Evolutionary conservation across 2,329 filamentous ascomycete species (phyloP).

Genomic region (Pseudogymnoascus sp.): DNA sequence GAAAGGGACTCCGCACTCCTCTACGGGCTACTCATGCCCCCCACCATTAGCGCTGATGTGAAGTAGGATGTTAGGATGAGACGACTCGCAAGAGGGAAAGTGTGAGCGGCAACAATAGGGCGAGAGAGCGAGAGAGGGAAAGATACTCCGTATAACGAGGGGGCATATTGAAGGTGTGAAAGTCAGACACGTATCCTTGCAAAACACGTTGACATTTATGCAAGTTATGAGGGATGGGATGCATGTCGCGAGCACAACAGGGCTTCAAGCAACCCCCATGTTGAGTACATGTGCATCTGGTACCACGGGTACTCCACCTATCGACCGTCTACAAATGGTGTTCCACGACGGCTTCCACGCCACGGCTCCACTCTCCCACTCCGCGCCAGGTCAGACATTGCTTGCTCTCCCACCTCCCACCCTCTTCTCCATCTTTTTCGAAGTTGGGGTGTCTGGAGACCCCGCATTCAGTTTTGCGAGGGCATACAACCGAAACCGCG

Average conservation of each 20-base stretch:
- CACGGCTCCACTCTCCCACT: slow-evolving; percentile 6
- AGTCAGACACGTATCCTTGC: slow-evolving; percentile 7
- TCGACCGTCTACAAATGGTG: slow-evolving; percentile 4
- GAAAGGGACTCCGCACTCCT: background rate
- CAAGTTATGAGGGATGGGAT: background rate
- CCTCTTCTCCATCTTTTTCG: slow-evolving; percentile 6
- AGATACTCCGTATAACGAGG: background rate
- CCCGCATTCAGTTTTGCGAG: slow-evolving; percentile 2
- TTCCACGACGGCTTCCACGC: slow-evolving; percentile 7
- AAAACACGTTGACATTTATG: slow-evolving; percentile 10
- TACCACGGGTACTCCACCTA: background rate
- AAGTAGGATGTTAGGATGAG: background rate
- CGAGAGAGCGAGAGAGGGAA: background rate
- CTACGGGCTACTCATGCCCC: background rate
- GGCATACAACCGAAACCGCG: slow-evolving; percentile 10
- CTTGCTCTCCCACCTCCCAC: background rate
- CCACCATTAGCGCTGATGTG: slow-evolving; percentile 8
- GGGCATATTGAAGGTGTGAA: background rate
- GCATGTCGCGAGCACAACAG: background rate
- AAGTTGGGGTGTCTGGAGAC: slow-evolving; percentile 5
- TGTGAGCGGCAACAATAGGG: background rate
- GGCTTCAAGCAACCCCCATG: background rate
- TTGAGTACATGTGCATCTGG: background rate
- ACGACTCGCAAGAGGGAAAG: background rate
- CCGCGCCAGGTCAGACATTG: background rate